These are phyloP conservation scores for Lactifluus piperatus DNA, from an alignment of 768 basidiomycete genomes.

Conservation along the genomic window DNA sequence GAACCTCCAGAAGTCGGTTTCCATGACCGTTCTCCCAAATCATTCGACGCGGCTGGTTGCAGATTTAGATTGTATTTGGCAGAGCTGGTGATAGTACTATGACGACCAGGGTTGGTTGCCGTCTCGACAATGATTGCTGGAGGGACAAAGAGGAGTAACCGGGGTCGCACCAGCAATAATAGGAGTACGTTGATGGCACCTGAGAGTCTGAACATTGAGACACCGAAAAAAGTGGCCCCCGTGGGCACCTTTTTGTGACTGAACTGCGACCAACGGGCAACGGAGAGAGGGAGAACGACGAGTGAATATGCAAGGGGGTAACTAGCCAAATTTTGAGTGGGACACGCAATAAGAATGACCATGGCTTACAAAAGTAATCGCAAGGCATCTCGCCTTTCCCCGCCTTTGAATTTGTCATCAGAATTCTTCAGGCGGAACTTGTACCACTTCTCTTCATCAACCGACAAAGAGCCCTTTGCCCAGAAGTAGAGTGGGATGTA, in stretches of 20 bases:
- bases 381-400: neutral
- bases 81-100: neutral
- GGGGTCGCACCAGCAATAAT: conserved; percentile 30
- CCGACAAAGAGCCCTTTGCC: conserved; percentile 29
- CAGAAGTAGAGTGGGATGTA: conserved; percentile 30
- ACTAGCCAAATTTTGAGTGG: conserved; percentile 16
- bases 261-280: conserved; percentile 35
- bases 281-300: conserved; percentile 32
- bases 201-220: too few relatives aligned
- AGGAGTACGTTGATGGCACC: conserved; percentile 36
- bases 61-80: neutral
- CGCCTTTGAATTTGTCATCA: neutral
- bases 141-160: conserved; percentile 27
- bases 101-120: neutral
- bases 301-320: conserved; percentile 35
- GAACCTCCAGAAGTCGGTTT: neutral
- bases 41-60: neutral
- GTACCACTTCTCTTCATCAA: conserved; percentile 23
- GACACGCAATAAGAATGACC: neutral
- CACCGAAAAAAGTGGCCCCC: conserved; percentile 29
- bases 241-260: conserved; percentile 21
- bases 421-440: conserved; percentile 21
- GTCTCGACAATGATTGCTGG: neutral
- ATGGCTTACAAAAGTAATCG: conserved; percentile 24
- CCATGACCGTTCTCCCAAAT: neutral